Evolutionary conservation across 1,284 basidiomycete species (phyloP).

Genomic region (Boletus smithii): DNA sequence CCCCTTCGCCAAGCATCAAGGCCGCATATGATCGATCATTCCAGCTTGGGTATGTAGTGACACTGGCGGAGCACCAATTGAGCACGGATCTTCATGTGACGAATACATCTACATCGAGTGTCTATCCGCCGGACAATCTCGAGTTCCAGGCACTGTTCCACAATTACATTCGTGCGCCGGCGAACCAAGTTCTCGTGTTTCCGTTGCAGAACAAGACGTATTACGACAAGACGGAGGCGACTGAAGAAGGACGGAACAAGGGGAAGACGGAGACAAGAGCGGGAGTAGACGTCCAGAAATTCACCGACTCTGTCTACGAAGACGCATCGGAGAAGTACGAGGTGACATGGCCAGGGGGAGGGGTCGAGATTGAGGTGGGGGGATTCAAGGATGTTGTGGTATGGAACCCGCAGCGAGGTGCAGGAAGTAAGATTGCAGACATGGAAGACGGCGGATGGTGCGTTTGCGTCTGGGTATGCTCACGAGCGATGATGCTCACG

Average conservation of each 20-base stretch:
- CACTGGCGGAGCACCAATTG: slow-evolving; percentile 70
- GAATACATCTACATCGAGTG: slow-evolving; percentile 53
- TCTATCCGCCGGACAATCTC: slow-evolving; percentile 42
- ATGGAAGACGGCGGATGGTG: slow-evolving; percentile 88
- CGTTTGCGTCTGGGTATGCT: slow-evolving; percentile 17
- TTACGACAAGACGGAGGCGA: slow-evolving; percentile 73
- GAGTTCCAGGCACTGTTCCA: slow-evolving; percentile 88
- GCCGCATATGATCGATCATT: slow-evolving; percentile 61
- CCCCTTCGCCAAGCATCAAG: slow-evolving; percentile 56
- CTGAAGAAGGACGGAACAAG: slow-evolving; percentile 45
- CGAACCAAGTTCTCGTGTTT: slow-evolving; percentile 52
- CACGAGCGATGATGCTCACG: slow-evolving; percentile 5
- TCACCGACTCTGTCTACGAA: slow-evolving; percentile 76
- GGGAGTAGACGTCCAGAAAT: slow-evolving; percentile 58
- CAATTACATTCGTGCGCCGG: slow-evolving; percentile 76
- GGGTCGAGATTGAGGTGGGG: slow-evolving; percentile 53
- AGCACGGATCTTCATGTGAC: slow-evolving; percentile 76
- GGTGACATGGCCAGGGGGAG: slow-evolving; percentile 57
- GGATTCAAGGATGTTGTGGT: slow-evolving; percentile 77
- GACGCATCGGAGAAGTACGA: slow-evolving; percentile 55
- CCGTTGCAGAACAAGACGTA: slow-evolving; percentile 63
- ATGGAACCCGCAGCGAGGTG: slow-evolving; percentile 79
- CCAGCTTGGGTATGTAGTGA: slow-evolving; percentile 74
- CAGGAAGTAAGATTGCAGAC: slow-evolving; percentile 72
- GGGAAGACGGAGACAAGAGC: slow-evolving; percentile 61